Evolutionary conservation across 2,329 filamentous ascomycete species (phyloP), one percentile per base, ranked within the genome.

Genomic region (Emmonsiellopsis sp.): DNA sequence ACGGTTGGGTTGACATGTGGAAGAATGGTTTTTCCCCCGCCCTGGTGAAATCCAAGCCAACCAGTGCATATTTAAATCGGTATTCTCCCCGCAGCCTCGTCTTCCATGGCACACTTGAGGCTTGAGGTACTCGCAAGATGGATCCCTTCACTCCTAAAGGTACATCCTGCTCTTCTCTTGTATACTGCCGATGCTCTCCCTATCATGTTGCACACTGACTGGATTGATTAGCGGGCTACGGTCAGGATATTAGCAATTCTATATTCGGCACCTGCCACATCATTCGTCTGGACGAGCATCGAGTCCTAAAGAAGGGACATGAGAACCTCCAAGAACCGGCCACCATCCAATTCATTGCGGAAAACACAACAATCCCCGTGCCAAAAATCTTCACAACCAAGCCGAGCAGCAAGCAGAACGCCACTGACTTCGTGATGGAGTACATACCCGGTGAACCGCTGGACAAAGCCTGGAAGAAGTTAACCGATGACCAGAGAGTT

Each of bases 321-420:
- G 38, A 43, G 20, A 31, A 44, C 11, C 38, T 13, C 13, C 49
- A 37, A 13, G 51, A 52, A 52, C 31, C 31, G 7, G 44, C 47
- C 13, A 32, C 51, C 20, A 37, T 52, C 34, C 9, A 47, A 47
- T 52, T 52, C 32, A 41, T 52, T 31, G 42, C 42, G 2, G 34
- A n/a, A 15, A 52, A 52, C 32, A 52, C 42, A n/a, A 47, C 42
- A 13, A 52, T 52, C 11, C 51, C 51, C 32, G 34, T 47, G 31
- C 51, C 42, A 15, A 52, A 52, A 42, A 34, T 52, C 15, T 38
- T 38, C 34, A 26, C 37, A 15, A 40, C 34, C 2, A 52, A 32
- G 31, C 11, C 20, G 35, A 20, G 32, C 11, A 9, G 16, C 13
- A 31, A 31, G 10, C 34, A 40, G 10, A 32, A 47, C 5, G 34